These are phyloP conservation scores for Xylariaceae sp. DNA, from an alignment of 2,329 filamentous ascomycete species.

Conservation along the genomic window DNA sequence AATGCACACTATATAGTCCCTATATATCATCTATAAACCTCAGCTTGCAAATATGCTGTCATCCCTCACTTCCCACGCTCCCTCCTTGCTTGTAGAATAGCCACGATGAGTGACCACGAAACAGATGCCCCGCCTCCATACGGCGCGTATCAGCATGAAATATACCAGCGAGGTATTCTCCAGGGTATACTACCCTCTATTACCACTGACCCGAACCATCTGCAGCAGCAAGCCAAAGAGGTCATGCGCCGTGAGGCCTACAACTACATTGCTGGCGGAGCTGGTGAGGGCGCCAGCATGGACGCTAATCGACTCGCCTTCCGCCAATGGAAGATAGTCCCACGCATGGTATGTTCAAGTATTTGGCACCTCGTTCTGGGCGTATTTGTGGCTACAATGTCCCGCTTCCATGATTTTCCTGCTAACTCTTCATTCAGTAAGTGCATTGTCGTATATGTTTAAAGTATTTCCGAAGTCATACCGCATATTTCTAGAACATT, in stretches of 20 bases:
- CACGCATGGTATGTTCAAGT: too few species aligned
- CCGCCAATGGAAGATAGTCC: constrained; percentile 43
- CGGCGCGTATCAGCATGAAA: constrained; percentile 41
- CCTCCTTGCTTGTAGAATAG: neutral
- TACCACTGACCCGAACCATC: constrained; percentile 55
- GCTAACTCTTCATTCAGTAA: too few species aligned
- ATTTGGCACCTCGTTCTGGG: too few species aligned
- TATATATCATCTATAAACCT: too few species aligned
- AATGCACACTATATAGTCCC: too few species aligned
- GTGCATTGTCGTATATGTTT: too few species aligned
- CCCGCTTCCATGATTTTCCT: too few species aligned
- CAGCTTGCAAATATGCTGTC: too few species aligned
- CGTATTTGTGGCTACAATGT: too few species aligned
- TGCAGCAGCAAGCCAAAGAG: constrained; percentile 52
- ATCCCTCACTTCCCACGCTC: too few species aligned
- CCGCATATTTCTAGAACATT: too few species aligned
- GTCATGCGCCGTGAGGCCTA: constrained; percentile 46
- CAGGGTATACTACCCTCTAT: constrained; percentile 45
- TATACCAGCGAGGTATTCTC: constrained; percentile 52
- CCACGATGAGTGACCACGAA: constrained; percentile 11
- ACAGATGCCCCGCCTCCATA: constrained; percentile 29
- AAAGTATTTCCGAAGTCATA: too few species aligned
- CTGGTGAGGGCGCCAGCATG: constrained; percentile 58
- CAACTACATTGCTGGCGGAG: constrained; percentile 60
- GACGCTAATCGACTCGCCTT: constrained; percentile 57